Evolutionary conservation across 208 protist species (phyloP).

Genomic region (Crithidia acanthocephali): DNA sequence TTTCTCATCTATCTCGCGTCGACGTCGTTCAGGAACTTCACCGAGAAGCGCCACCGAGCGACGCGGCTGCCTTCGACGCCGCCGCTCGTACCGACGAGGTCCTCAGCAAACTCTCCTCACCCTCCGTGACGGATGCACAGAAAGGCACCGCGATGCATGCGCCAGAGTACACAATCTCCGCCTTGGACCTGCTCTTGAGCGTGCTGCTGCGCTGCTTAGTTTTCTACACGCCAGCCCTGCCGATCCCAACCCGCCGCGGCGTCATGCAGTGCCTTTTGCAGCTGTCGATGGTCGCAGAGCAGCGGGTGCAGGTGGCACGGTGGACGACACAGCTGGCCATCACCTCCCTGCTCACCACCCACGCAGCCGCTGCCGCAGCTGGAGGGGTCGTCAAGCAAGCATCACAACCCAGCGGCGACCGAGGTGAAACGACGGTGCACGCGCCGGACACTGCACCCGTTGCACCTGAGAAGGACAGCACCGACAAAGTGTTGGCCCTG

Average conservation of each 20-base stretch:
- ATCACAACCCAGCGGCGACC: neutral
- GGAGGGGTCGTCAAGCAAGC: neutral
- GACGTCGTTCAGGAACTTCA: neutral
- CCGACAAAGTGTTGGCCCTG: too few species aligned
- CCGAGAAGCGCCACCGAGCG: too few species aligned
- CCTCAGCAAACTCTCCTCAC: too few species aligned
- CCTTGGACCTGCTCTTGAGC: slow-evolving; percentile 19
- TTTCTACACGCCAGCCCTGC: slow-evolving; percentile 27
- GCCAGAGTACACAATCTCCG: slow-evolving; percentile 8
- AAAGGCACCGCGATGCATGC: neutral
- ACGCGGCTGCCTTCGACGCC: neutral
- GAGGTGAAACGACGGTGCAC: neutral
- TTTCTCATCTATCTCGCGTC: neutral
- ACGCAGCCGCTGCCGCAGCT: neutral
- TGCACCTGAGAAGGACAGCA: too few species aligned
- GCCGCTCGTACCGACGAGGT: too few species aligned
- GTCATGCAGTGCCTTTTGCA: slow-evolving; percentile 4
- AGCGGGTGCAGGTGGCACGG: neutral
- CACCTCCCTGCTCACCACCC: neutral
- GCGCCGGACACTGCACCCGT: too few species aligned
- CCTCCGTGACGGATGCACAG: neutral
- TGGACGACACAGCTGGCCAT: slow-evolving; percentile 1
- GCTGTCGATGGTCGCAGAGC: slow-evolving; percentile 8
- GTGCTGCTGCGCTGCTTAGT: slow-evolving; percentile 26
- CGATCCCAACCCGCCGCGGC: too few species aligned